Evolutionary conservation across 345 rosid species (phyloP).

Genomic region (Rubroshorea leprosula): DNA sequence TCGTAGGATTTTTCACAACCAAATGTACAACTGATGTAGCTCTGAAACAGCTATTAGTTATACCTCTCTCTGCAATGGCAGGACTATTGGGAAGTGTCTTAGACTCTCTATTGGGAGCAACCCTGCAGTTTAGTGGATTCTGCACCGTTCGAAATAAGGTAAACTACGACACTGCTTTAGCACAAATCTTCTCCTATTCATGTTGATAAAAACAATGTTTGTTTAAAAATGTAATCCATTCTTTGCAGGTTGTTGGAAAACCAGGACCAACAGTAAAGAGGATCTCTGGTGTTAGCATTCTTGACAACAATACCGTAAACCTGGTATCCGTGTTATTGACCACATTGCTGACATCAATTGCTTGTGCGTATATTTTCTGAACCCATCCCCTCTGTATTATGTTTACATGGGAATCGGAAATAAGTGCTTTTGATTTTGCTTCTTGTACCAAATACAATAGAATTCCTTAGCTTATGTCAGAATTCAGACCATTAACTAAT

Average conservation of each 20-base stretch:
- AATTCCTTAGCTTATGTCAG: too few species aligned
- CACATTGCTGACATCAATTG: conserved; percentile 55
- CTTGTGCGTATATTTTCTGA: conserved; percentile 61
- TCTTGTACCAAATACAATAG: too few species aligned
- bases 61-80: conserved; percentile 70
- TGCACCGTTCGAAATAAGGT: conserved; percentile 91
- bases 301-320: conserved; percentile 93
- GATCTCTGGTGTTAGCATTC: conserved; percentile 72
- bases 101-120: conserved; percentile 92
- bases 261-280: conserved; percentile 90
- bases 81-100: conserved; percentile 80
- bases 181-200: neutral
- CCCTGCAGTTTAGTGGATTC: conserved; percentile 89
- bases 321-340: conserved; percentile 66
- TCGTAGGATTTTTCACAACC: conserved; percentile 58
- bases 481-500: too few species aligned
- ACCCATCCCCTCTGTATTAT: neutral
- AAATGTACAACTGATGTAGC: conserved; percentile 43
- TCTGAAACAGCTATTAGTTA: conserved; percentile 65
- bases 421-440: too few species aligned
- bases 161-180: conserved; percentile 1
- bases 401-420: too few species aligned
- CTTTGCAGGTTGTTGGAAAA: conserved; percentile 72
- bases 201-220: neutral
- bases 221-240: neutral